phyloP scores from a whole-genome alignment of 2,329 filamentous ascomycete species.

The Botrytis medusae region DNA sequence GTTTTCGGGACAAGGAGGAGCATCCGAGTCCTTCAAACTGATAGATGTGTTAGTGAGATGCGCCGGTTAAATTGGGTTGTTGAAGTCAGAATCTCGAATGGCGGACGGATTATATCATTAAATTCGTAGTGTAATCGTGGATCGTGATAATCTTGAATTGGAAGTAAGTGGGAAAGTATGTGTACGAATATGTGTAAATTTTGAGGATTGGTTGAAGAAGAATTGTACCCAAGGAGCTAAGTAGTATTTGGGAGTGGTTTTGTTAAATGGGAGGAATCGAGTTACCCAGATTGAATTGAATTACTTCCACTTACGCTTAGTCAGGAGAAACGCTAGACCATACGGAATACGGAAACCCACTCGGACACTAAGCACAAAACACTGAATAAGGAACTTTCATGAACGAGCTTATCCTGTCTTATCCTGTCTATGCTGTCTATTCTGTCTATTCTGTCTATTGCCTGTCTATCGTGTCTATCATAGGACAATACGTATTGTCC shows the following conservation, averaged over 20 bases:
- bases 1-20: slow-evolving; percentile 38
- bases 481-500: not conserved
- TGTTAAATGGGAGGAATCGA: slow-evolving; percentile 3
- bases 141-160: slow-evolving; percentile 12
- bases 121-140: slow-evolving; percentile 22
- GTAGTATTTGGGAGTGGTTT: slow-evolving; percentile 1
- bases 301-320: slow-evolving; percentile 1
- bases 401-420: not conserved
- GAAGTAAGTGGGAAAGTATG: not conserved
- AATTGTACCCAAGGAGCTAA: slow-evolving; percentile 1
- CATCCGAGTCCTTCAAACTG: slow-evolving; percentile 30
- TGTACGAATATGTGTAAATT: not conserved
- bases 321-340: not conserved
- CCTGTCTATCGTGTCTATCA: not conserved
- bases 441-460: no score
- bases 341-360: not conserved
- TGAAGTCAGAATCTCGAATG: not conserved
- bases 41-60: not conserved
- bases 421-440: not conserved
- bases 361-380: not conserved
- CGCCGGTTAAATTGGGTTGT: slow-evolving; percentile 21
- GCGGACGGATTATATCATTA: slow-evolving; percentile 20
- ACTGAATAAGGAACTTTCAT: not conserved
- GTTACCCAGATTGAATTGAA: not conserved
- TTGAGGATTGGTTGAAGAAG: slow-evolving; percentile 4